phyloP scores from a whole-genome alignment of 306 rosid species.

The Fragaria iinumae region DNA sequence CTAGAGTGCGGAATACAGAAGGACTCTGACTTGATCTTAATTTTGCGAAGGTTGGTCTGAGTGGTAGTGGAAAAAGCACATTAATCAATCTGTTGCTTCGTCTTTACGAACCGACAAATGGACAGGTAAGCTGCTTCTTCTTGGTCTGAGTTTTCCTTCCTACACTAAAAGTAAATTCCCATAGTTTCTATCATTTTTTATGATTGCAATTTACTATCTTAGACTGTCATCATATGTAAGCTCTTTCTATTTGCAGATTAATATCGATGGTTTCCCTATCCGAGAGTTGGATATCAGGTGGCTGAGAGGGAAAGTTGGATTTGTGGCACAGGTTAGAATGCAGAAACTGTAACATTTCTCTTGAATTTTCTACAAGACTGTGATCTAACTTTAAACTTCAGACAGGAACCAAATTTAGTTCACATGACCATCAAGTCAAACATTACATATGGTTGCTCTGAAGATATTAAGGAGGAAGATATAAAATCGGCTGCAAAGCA shows the following conservation, averaged over 20 bases:
- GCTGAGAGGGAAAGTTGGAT: constrained; percentile 47
- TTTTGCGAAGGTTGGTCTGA: constrained; percentile 41
- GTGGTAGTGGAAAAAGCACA: constrained; percentile 52
- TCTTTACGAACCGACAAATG: constrained; percentile 43
- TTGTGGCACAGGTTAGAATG: constrained; percentile 41
- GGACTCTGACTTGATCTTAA: constrained; percentile 3
- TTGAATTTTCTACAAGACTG: constrained; percentile 4
- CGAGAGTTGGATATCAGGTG: constrained; percentile 43
- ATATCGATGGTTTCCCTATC: constrained; percentile 39
- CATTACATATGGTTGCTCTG: constrained; percentile 37
- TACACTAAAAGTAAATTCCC: neutral
- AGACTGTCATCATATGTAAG: neutral
- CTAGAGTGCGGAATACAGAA: too few relatives aligned
- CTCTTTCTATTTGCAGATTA: constrained; percentile 34
- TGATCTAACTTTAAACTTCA: constrained; percentile 19
- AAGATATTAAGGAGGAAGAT: constrained; percentile 34
- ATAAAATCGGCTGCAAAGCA: constrained; percentile 45
- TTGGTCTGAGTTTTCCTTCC: neutral
- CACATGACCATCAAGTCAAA: constrained; percentile 48
- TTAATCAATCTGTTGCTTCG: constrained; percentile 48
- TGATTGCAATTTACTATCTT: neutral
- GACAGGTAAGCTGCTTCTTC: constrained; percentile 37
- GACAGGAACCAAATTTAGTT: constrained; percentile 52
- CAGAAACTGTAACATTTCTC: neutral
- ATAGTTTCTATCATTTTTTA: neutral